Evolutionary conservation across 2,329 filamentous ascomycete genomes (phyloP), one percentile per base, ranked within the genome.

Genomic region (Aureobasidium sp.): DNA sequence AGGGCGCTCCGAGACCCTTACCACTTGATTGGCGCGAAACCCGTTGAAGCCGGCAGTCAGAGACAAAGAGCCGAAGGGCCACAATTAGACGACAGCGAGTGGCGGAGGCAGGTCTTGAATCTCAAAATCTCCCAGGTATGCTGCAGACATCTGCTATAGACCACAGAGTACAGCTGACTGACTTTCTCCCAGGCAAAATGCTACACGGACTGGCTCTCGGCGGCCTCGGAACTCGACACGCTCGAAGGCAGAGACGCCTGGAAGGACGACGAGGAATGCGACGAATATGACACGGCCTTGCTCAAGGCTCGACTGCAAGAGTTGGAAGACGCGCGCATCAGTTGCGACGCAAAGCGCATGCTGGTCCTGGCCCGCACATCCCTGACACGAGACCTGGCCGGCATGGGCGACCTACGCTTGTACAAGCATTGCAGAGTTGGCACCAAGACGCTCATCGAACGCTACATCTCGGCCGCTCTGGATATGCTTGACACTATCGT

Each of bases 341-440:
- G 82, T 65, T 85, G 86, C 66, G 90, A 97, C 73, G 81, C 91
- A 61, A 82, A 82, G 64, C 80, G 82, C 62, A 94, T 96, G 87
- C 81, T 94, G 70, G 87, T 91, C 70, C 80, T 94, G 41, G 81
- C 96, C 41, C 86, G 92, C 31, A 96, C 91, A 0, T 82, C 89
- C 1, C 76, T 97, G 53, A 90, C 87, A 42, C 86, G 92, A 48
- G 87, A 92, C 68, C 78, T 96, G 11, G 92, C 90, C 8, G 89
- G 88, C 57, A 96, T 97, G 88, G 90, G 89, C 64, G 89, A 91
- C 69, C 82, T 88, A 45, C 83, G 86, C 58, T 80, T 97, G 1
- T 97, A 97, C 76, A 87, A 87, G 61, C 89, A 94, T 71, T 89
- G 89, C 0, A 87, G 94, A 70, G 83, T 90, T 15, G 93, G 92